A percentile compares a stretch with the other conserved stretches of the same genome.
phyloP scores from a whole-genome alignment of 495 filamentous ascomycete species.

The Hyaloscypha variabilis region DNA sequence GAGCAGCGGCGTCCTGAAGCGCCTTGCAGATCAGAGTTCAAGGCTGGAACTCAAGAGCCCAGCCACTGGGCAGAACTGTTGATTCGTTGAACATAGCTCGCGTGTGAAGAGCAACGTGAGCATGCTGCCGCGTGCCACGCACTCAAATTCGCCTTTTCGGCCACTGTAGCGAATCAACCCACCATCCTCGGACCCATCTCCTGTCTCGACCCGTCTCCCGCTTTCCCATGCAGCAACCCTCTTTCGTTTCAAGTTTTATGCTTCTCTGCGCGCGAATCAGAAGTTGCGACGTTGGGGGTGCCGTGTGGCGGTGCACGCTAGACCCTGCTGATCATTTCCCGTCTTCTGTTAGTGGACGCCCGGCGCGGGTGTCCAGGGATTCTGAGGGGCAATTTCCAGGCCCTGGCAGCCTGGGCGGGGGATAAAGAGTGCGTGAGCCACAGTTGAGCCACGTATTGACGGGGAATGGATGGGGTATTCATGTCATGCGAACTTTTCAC shows the following conservation, averaged over 20 bases:
- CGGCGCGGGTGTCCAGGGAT: background rate
- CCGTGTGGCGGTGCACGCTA: background rate
- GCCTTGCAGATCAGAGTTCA: too few species aligned
- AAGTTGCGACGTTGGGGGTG: background rate
- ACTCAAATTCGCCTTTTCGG: background rate
- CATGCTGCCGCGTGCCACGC: background rate
- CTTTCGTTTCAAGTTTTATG: background rate
- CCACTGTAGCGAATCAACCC: background rate
- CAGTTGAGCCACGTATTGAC: constrained; percentile 6
- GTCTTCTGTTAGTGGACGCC: background rate
- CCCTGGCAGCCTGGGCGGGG: background rate
- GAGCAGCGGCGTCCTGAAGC: too few species aligned
- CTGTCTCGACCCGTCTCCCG: background rate
- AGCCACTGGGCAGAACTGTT: too few species aligned
- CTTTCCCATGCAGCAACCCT: background rate
- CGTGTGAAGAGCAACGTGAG: too few species aligned
- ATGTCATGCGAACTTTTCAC: background rate
- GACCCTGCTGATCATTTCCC: background rate
- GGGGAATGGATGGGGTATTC: background rate
- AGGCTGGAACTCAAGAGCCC: too few species aligned
- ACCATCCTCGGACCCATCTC: background rate
- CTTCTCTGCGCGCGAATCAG: background rate
- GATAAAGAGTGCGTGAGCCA: background rate
- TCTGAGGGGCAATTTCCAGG: background rate
- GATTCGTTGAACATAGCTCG: too few species aligned